Conservation (phyloP, 2,329 filamentous ascomycete genomes). For the Colletotrichum sp. region DNA sequence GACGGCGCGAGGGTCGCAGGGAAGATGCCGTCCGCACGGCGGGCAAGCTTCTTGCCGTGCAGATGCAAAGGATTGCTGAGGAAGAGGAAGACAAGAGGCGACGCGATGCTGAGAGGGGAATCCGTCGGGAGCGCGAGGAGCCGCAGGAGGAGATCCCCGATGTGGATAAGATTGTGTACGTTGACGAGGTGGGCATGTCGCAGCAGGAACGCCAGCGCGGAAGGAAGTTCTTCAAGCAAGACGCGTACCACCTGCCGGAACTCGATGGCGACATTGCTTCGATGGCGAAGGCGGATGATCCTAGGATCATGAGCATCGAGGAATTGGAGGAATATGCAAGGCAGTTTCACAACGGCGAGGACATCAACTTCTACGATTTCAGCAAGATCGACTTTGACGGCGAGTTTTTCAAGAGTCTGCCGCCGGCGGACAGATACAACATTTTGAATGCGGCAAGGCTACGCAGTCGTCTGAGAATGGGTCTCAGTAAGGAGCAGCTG, state of each 20-base stretch:
- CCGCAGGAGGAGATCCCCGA: constrained; percentile 73
- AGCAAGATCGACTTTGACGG: constrained; percentile 98
- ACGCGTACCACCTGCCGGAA: constrained; percentile 94
- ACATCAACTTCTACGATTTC: constrained; percentile 92
- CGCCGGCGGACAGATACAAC: constrained; percentile 91
- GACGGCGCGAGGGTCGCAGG: constrained; percentile 81
- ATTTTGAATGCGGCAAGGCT: constrained; percentile 94
- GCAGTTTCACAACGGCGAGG: constrained; percentile 91
- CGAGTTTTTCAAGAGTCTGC: constrained; percentile 91
- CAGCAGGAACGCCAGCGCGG: constrained; percentile 75
- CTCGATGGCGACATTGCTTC: constrained; percentile 78
- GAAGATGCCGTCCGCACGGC: constrained; percentile 95
- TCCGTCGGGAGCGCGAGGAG: constrained; percentile 47
- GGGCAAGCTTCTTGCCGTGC: constrained; percentile 87
- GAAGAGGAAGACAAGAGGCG: constrained; percentile 77
- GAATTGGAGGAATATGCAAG: constrained; percentile 93
- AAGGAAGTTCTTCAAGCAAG: constrained; percentile 86
- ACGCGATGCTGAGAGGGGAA: constrained; percentile 46
- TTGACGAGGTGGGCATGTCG: constrained; percentile 85
- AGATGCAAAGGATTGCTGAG: constrained; percentile 90
- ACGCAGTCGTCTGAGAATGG: constrained; percentile 90
- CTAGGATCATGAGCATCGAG: constrained; percentile 93
- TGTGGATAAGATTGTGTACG: constrained; percentile 78
- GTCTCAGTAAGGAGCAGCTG: constrained; percentile 93
- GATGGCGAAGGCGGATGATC: constrained; percentile 91